Base-by-base conservation (phyloP, 2,329 filamentous ascomycete genomes). In the Colletotrichum sansevieriae region DNA sequence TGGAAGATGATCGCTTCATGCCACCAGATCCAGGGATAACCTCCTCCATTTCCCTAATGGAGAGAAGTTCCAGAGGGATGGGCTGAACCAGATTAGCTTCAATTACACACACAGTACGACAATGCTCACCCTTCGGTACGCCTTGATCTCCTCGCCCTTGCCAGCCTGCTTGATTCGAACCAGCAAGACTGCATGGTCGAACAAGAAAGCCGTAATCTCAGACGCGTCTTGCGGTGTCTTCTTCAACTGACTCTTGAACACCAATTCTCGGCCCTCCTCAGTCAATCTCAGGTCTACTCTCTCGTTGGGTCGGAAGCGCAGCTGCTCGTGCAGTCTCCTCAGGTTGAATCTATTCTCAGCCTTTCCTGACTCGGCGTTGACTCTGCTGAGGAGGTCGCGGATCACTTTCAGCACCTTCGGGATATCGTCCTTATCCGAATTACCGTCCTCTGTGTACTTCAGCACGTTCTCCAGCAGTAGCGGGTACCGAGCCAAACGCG, bases 291-390 rank as follows among this genome's bases (percentile, higher is more conserved):
- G 83, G 78, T 99, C 96, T 55, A 98, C 95, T 76, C 91, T 92
- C 76, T 98, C 95, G 71, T 94, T 94, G 1, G 93, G 91, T 47
- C 92, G 89, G 85, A 97, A 99, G 71, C 95, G 94, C 72, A 99
- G 88, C 74, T 97, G 93, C 73, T 96, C 91, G 77, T 98, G 96
- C 37, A 99, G 87, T 73, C 94, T 92, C 79, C 95, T 92, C 25
- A 99, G 83, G 78, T 98, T 98, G 85, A 97, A 98, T 60, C 96
- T 92, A 77, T 99, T 99, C 80, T 99, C 96, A 0, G 96, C 94
- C 82, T 97, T 98, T 74, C 96, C 96, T 73, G 94, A 97, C 79
- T 98, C 96, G 13, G 93, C 88, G 76, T 99, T 99, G 76, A 99
- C 96, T 72, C 93, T 88, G 59, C 89, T 92, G 57, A 99, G 83